Percentiles rank a stretch among this genome's conserved stretches.
phyloP scores from a whole-genome alignment of 352 stramenopile genomes.

The Pythium pyrilobum region DNA sequence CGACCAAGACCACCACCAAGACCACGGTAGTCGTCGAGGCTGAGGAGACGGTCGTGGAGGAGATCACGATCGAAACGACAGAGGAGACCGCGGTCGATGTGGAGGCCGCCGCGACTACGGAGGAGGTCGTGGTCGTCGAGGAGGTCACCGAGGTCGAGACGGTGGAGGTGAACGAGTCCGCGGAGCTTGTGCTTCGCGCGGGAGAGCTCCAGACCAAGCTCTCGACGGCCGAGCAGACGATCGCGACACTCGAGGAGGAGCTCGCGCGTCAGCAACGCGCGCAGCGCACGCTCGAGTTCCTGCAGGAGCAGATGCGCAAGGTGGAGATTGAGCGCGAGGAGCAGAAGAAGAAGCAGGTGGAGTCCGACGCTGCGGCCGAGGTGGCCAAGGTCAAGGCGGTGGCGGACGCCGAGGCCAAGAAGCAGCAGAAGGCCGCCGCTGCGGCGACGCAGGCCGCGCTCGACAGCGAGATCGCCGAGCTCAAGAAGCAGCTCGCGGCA shows the following conservation, averaged over 20 bases:
- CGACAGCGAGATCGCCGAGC: slow-evolving; percentile 3
- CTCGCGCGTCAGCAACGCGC: slow-evolving; percentile 8
- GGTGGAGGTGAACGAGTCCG: slow-evolving; percentile 7
- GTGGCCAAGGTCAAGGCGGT: slow-evolving; percentile 9
- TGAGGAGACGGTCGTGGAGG: slow-evolving; percentile 10
- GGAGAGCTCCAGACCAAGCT: slow-evolving; percentile 27
- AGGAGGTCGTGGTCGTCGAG: neutral
- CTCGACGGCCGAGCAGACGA: slow-evolving; percentile 8
- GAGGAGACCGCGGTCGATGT: slow-evolving; percentile 6
- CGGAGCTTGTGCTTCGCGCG: slow-evolving; percentile 23
- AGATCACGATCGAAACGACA: slow-evolving; percentile 6
- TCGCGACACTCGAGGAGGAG: slow-evolving; percentile 22
- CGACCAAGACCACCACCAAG: slow-evolving; percentile 19
- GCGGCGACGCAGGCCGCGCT: slow-evolving; percentile 1
- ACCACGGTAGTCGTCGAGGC: slow-evolving; percentile 13
- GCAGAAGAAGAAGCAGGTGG: slow-evolving; percentile 14
- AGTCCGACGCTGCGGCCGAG: neutral
- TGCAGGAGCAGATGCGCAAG: slow-evolving; percentile 16
- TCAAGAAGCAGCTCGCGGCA: slow-evolving; percentile 12
- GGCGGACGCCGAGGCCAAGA: slow-evolving; percentile 9
- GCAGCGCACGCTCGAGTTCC: slow-evolving; percentile 10
- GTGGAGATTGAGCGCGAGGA: slow-evolving; percentile 8
- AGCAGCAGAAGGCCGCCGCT: slow-evolving; percentile 7
- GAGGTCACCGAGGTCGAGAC: neutral
- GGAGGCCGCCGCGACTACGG: neutral